Percentiles rank a stretch among this genome's conserved stretches.
Evolutionary conservation across 2,329 filamentous ascomycete genomes (phyloP).

Genomic region (Nemania sp.): DNA sequence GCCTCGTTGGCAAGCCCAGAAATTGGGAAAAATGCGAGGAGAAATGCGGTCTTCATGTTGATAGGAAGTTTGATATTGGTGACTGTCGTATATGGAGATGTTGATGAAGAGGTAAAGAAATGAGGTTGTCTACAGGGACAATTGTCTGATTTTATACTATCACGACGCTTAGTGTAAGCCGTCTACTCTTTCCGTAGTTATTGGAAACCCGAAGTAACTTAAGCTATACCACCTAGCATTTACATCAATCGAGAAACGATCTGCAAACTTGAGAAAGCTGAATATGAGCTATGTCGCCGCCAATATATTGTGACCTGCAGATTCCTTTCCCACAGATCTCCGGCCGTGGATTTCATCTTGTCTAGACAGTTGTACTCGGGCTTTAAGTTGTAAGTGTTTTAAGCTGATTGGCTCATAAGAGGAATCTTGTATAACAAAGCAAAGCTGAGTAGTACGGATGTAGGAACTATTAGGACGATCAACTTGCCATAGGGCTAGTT

Average conservation of each 20-base stretch:
- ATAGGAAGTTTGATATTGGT: not conserved
- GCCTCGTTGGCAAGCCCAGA: slow-evolving; percentile 17
- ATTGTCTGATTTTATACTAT: slow-evolving; percentile 20
- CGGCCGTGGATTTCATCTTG: slow-evolving; percentile 7
- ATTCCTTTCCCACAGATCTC: not conserved
- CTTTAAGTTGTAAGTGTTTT: slow-evolving; percentile 8
- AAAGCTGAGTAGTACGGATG: not conserved
- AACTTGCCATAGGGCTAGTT: not conserved
- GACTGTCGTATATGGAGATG: not conserved
- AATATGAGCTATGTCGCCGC: not conserved
- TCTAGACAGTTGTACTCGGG: slow-evolving; percentile 14
- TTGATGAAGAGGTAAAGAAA: slow-evolving; percentile 19
- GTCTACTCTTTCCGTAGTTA: not conserved
- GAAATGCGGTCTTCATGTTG: slow-evolving; percentile 28
- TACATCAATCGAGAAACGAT: slow-evolving; percentile 6
- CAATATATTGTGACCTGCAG: not conserved
- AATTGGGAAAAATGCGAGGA: slow-evolving; percentile 28
- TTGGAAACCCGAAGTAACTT: not conserved
- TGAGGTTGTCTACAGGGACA: not conserved
- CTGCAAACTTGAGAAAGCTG: slow-evolving; percentile 12
- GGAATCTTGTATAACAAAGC: slow-evolving; percentile 1
- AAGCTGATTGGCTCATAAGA: slow-evolving; percentile 3
- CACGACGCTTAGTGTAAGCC: not conserved
- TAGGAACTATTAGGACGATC: slow-evolving; percentile 18
- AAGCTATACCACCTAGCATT: not conserved